Base-by-base conservation (phyloP, 768 basidiomycete species). In the Tephrocybe sp. region DNA sequence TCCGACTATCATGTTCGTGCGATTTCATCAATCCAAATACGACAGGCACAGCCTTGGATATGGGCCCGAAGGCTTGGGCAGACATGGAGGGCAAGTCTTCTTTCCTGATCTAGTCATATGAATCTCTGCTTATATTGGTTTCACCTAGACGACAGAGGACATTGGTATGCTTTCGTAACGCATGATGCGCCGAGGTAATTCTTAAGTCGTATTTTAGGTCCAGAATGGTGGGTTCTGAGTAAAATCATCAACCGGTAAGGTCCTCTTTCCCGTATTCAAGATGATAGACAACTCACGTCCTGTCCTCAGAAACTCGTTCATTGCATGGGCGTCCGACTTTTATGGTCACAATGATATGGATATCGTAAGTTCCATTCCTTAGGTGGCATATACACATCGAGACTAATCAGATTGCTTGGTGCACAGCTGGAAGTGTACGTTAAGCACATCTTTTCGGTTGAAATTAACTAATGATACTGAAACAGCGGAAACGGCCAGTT, bases 311-410 rank as follows among this genome's bases (percentile, higher is more conserved):
- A 86, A 84, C 58, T 85, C 85, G 8, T 87, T 86, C 64, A 74
- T 82, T 34, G 77, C 83, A 0, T 78, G 76, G 69, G 80, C 80
- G 1, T 80, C 80, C 1, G 80, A 86, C 59, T 86, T 85, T 57
- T 83, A 75, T 47, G 84, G 84, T 4, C 79, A 77, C 41, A 87
- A 86, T 45, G 85, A 87, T 52, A 70, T 87, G 70, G 84, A 87
- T 59, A 87, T 87, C 58, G 83, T 86, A 36, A 18, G 68, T 59
- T 16, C 28, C 21, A 40, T 18, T 26, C 4, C 9, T 37, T 21
- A 8, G 16, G 12, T 18, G 9, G 12, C 5, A 3, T 37, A 12
- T 21, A 37, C 13, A n/a, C 15, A 16, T 5, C 15, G 7, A 4
- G 21, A 8, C 16, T 12, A 9, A 19, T 46, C 13, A 38, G 11